These are phyloP conservation scores for Kwoniella shandongensis DNA, from an alignment of 768 basidiomycete species.

Conservation along the genomic window DNA sequence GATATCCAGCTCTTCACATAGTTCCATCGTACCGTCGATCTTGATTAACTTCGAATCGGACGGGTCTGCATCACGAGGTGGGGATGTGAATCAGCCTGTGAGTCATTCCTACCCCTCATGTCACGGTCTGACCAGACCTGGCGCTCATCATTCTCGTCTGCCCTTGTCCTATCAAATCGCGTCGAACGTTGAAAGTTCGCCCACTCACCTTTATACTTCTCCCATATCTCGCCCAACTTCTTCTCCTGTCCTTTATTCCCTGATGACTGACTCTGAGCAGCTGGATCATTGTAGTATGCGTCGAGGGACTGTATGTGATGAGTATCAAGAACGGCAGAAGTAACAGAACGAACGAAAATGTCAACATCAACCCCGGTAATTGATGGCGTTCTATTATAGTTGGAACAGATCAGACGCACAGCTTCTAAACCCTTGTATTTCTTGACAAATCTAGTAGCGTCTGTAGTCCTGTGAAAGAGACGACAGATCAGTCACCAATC, in stretches of 20 bases:
- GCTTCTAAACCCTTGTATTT: slow-evolving; percentile 49
- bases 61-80: slow-evolving; percentile 20
- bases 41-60: slow-evolving; percentile 46
- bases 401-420: slow-evolving; percentile 28
- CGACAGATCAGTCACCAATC: too few relatives aligned
- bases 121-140: too few relatives aligned
- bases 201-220: slow-evolving; percentile 50
- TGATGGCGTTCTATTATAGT: too few relatives aligned
- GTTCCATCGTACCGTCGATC: slow-evolving; percentile 51
- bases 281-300: slow-evolving; percentile 44
- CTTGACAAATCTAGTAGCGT: slow-evolving; percentile 48
- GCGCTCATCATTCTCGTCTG: too few relatives aligned
- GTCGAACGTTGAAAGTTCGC: too few relatives aligned
- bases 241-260: slow-evolving; percentile 40
- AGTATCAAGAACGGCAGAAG: too few relatives aligned
- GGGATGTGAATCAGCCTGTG: neutral
- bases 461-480: slow-evolving; percentile 26
- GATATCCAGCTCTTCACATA: slow-evolving; percentile 50
- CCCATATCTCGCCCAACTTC: slow-evolving; percentile 52
- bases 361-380: too few relatives aligned
- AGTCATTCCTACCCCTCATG: too few relatives aligned
- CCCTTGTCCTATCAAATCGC: too few relatives aligned
- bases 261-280: slow-evolving; percentile 32
- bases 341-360: too few relatives aligned
- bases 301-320: slow-evolving; percentile 49